A percentile compares a stretch with the other conserved stretches of the same genome.
phyloP scores from a whole-genome alignment of 805 yeast genomes.

The Starmera caribaea region DNA sequence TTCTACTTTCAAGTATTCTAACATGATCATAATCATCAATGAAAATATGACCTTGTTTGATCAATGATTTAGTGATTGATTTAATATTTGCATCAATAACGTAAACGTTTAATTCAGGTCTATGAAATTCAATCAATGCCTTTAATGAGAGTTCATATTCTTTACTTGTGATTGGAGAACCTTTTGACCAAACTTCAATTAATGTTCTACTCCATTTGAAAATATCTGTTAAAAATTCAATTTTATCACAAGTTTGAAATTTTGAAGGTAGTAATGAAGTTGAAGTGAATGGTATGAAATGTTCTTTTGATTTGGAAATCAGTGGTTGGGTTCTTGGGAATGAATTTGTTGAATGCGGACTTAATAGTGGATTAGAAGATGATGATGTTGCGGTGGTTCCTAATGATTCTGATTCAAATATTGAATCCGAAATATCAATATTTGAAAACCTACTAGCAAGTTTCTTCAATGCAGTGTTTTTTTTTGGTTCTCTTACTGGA shows the following conservation, averaged over 20 bases:
- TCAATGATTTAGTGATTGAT: conserved; percentile 33
- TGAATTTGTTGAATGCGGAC: too few relatives aligned
- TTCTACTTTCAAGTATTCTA: conserved; percentile 19
- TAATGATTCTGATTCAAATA: too few relatives aligned
- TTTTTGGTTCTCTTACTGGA: too few relatives aligned
- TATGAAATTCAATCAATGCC: conserved; percentile 38
- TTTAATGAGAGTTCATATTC: conserved; percentile 48
- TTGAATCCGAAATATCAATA: too few relatives aligned
- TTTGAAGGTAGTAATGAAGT: conserved; percentile 38
- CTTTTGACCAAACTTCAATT: conserved; percentile 43
- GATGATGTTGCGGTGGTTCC: too few relatives aligned
- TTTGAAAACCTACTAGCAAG: too few relatives aligned
- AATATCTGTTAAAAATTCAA: conserved; percentile 38
- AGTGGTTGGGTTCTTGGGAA: too few relatives aligned
- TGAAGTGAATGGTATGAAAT: conserved; percentile 51
- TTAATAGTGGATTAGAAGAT: too few relatives aligned
- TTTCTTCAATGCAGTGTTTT: too few relatives aligned
- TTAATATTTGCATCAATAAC: conserved; percentile 42
- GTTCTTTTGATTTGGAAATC: conserved; percentile 1
- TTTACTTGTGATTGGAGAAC: conserved; percentile 34
- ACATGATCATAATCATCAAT: conserved; percentile 23
- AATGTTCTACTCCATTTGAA: conserved; percentile 45
- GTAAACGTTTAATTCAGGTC: conserved; percentile 39
- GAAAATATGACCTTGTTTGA: conserved; percentile 31
- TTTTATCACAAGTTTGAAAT: conserved; percentile 34